Evolutionary conservation across 169 alveolate species (phyloP).

Genomic region (Condylostoma magnum): DNA sequence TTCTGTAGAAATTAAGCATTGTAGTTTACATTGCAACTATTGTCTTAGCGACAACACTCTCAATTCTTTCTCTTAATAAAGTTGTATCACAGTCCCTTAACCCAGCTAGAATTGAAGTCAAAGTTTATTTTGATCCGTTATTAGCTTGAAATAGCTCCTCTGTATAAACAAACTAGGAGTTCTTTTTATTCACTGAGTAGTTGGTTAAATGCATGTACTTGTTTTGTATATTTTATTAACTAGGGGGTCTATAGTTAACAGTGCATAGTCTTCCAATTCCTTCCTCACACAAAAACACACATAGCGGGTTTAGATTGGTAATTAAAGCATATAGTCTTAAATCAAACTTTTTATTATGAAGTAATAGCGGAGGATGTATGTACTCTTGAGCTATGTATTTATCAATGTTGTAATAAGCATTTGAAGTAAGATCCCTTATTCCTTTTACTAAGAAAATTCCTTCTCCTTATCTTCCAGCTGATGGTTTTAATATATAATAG

Average conservation of each 20-base stretch:
- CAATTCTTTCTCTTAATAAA: slow-evolving; percentile 82
- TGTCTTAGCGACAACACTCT: slow-evolving; percentile 75
- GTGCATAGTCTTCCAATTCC: slow-evolving; percentile 95
- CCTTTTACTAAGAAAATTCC: slow-evolving; percentile 88
- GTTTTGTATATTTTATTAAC: slow-evolving; percentile 77
- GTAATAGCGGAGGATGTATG: slow-evolving; percentile 87
- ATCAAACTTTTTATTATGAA: slow-evolving; percentile 91
- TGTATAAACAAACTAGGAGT: slow-evolving; percentile 64
- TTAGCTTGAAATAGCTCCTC: slow-evolving; percentile 74
- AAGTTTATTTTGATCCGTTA: slow-evolving; percentile 79
- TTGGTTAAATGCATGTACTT: slow-evolving; percentile 93
- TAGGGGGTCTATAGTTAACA: slow-evolving; percentile 87
- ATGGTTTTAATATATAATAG: slow-evolving; percentile 88
- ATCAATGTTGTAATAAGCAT: slow-evolving; percentile 60
- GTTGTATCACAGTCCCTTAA: slow-evolving; percentile 82
- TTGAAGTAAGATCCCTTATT: slow-evolving; percentile 72
- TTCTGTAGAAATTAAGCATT: slow-evolving; percentile 59
- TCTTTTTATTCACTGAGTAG: slow-evolving; percentile 91
- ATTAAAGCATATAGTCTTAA: slow-evolving; percentile 88
- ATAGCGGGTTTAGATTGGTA: slow-evolving; percentile 61
- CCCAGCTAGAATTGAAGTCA: slow-evolving; percentile 39
- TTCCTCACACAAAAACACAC: slow-evolving; percentile 83
- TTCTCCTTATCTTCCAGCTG: slow-evolving; percentile 90
- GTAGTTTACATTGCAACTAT: slow-evolving; percentile 87
- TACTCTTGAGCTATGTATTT: slow-evolving; percentile 84